Evolutionary conservation across 164 flowering plant species (phyloP), one percentile per base, ranked within the genome.

Genomic region (Vitis labrusca): DNA sequence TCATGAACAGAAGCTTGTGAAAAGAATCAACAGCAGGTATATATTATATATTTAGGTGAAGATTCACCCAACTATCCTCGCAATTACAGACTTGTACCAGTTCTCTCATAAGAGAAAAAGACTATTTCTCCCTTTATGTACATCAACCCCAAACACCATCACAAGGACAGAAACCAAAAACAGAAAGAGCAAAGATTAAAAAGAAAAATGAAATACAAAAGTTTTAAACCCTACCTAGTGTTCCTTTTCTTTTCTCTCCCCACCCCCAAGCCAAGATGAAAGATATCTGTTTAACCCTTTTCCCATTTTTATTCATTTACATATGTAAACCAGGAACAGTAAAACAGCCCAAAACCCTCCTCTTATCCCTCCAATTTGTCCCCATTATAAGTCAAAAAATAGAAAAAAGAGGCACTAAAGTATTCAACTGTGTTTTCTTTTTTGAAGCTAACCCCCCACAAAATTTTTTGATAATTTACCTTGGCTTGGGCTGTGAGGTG

Each of bases 291-390:
- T 27, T 12, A 15, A 16, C 56, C 68, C 50, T 63, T 64, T 19
- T 57, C 69, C 67, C 63, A 54, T 50, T 59, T 10, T 80, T 80
- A 80, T 80, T 77, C 76, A 80, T 74, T 69, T 74, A 77, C 78
- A 80, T 23, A 64, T 70, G 15, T n/a, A 67, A 61, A 1, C 17
- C 19, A 57, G 49, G 64, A 71, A 29, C 63, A 75, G 68, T 63
- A 70, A 37, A 64, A 57, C 60, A 57, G 47, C 17, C 53, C 16
- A 23, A 67, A 16, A 61, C 59, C 23, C 64, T 9, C 53, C 11
- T 29, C 71, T 37, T 58, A 51, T 72, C 61, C 29, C 54, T 19
- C 64, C 71, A 54, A 17, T 61, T 54, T 64, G 56, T 61, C 70
- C 57, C 69, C 13, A 52, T 13, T 17, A 9, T 51, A 61, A 50